Conservation (phyloP, 257 asterid genomes). For the Verbascum thapsus region DNA sequence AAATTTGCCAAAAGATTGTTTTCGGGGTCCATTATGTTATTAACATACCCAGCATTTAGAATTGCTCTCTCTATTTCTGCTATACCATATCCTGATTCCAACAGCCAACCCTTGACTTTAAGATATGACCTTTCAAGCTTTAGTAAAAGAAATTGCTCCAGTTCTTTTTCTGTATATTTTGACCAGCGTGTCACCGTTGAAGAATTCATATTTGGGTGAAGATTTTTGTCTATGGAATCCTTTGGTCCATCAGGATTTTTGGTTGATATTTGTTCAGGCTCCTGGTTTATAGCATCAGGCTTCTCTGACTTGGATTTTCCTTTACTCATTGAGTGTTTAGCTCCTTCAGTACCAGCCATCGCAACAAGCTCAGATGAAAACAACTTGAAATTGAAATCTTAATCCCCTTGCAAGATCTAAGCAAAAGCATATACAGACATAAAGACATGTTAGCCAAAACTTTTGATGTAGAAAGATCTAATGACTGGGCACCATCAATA, state of each 20-base stretch:
- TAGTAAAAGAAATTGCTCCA: slow-evolving; percentile 18
- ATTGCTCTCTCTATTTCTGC: slow-evolving; percentile 25
- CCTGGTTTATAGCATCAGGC: slow-evolving; percentile 14
- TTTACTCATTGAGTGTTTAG: slow-evolving; percentile 32
- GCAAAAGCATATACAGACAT: not conserved
- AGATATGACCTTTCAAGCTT: slow-evolving; percentile 23
- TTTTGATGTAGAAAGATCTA: not conserved
- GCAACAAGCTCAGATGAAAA: slow-evolving; percentile 23
- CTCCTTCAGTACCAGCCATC: slow-evolving; percentile 32
- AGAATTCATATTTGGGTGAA: not conserved
- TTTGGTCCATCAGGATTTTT: not conserved
- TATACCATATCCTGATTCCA: slow-evolving; percentile 21
- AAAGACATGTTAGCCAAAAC: not conserved
- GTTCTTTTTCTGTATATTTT: slow-evolving; percentile 12
- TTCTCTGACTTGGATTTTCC: slow-evolving; percentile 25
- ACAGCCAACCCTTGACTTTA: slow-evolving; percentile 22
- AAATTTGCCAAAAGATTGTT: slow-evolving; percentile 20
- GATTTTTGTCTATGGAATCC: slow-evolving; percentile 14
- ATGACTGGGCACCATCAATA: not conserved
- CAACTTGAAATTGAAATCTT: not conserved
- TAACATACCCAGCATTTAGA: slow-evolving; percentile 9
- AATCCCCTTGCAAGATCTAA: not conserved
- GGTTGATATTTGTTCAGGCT: slow-evolving; percentile 23
- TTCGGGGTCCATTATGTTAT: slow-evolving; percentile 7
- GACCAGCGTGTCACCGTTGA: not conserved